These are phyloP conservation scores for Pouteria campechiana DNA, from an alignment of 179 eudicot genomes.

Conservation along the genomic window DNA sequence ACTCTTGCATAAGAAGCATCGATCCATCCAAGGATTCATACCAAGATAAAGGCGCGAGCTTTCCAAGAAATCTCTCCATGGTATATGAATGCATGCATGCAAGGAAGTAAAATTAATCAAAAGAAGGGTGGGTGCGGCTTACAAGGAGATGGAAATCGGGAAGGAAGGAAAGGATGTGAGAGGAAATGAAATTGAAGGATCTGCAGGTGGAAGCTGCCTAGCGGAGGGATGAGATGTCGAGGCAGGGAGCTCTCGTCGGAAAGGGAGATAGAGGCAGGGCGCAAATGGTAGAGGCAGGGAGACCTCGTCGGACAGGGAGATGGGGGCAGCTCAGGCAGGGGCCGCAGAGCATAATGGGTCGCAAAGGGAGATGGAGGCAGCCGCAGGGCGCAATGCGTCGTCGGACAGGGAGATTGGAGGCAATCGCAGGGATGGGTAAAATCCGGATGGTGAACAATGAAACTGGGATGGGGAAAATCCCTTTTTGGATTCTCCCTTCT, in stretches of 20 bases:
- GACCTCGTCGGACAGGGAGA: no score
- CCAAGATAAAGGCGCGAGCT: background rate
- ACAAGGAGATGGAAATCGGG: slow-evolving; percentile 70
- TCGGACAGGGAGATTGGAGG: no score
- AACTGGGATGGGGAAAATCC: no score
- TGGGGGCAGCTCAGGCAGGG: no score
- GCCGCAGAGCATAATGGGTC: no score
- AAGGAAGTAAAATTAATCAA: background rate
- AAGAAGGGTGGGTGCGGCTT: slow-evolving; percentile 3
- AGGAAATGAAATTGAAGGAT: slow-evolving; percentile 50
- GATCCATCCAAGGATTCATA: background rate
- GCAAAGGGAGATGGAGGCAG: no score
- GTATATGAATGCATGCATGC: background rate
- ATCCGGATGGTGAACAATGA: no score
- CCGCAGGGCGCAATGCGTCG: no score
- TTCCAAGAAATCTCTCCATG: background rate
- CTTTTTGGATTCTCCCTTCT: no score
- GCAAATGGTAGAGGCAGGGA: slow-evolving; percentile 50
- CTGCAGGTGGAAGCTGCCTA: slow-evolving; percentile 69
- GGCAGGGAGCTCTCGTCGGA: slow-evolving; percentile 55
- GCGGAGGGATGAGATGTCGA: slow-evolving; percentile 72
- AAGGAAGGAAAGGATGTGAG: slow-evolving; percentile 53
- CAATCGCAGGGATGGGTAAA: no score
- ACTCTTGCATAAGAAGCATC: background rate
- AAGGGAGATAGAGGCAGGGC: no score